phyloP scores from a whole-genome alignment of 164 flowering plant genomes.

The Stephania japonica region DNA sequence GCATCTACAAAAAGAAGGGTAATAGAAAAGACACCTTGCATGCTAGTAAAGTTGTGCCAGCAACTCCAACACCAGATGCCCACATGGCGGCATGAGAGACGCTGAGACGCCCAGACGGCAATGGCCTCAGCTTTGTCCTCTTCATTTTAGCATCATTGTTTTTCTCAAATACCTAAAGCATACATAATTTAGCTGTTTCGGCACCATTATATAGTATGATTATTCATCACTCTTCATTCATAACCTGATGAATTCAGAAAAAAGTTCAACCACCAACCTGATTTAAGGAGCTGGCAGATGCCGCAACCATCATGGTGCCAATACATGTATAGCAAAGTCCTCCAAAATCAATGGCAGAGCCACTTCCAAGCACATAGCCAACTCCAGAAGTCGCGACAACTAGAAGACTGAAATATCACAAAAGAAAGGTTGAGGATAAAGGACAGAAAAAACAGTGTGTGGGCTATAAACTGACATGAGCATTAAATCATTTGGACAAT shows the following conservation, averaged over 20 bases:
- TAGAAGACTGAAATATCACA: constrained; percentile 52
- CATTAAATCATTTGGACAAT: no score
- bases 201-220: not conserved
- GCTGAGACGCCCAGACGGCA: constrained; percentile 82
- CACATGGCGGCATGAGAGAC: constrained; percentile 70
- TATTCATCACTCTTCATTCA: not conserved
- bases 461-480: no score
- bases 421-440: not conserved
- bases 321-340: constrained; percentile 89
- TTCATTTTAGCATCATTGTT: constrained; percentile 92
- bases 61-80: constrained; percentile 71
- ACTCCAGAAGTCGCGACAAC: constrained; percentile 97
- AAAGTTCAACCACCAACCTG: constrained; percentile 43
- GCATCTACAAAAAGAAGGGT: not conserved
- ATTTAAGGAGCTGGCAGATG: constrained; percentile 86
- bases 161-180: constrained; percentile 67
- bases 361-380: constrained; percentile 88
- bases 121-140: constrained; percentile 80
- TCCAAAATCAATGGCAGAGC: constrained; percentile 50
- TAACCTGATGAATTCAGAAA: not conserved
- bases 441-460: not conserved
- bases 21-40: constrained; percentile 50
- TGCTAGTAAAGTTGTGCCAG: constrained; percentile 76
- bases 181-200: not conserved
- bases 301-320: constrained; percentile 98